Evolutionary conservation across 805 yeast species (phyloP).

Genomic region (Metschnikowia matae): DNA sequence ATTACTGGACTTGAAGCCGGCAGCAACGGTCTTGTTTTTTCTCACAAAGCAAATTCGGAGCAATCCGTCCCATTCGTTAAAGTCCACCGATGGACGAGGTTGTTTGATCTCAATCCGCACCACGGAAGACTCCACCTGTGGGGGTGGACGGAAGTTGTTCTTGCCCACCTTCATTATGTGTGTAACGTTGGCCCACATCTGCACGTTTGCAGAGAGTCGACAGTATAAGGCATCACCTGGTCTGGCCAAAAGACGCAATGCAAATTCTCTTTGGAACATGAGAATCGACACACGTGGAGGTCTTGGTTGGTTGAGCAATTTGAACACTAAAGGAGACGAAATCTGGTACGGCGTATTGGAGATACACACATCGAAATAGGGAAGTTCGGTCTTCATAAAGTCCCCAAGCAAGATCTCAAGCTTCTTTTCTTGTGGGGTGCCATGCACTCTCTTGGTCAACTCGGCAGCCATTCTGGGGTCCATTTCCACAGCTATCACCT

Average conservation of each 20-base stretch:
- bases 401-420: constrained; percentile 91
- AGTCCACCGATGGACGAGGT: constrained; percentile 93
- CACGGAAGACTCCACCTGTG: constrained; percentile 95
- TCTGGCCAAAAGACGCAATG: constrained; percentile 84
- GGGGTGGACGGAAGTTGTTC: constrained; percentile 96
- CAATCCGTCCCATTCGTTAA: constrained; percentile 95
- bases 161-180: constrained; percentile 98
- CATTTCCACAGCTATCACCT: constrained; percentile 96
- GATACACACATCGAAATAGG: constrained; percentile 92
- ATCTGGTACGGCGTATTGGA: constrained; percentile 98
- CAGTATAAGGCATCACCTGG: constrained; percentile 96
- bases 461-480: constrained; percentile 99
- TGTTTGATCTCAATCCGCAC: constrained; percentile 87
- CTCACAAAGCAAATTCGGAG: constrained; percentile 88
- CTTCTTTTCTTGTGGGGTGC: constrained; percentile 90
- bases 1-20: constrained; percentile 83
- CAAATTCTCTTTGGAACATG: constrained; percentile 98
- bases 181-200: constrained; percentile 99
- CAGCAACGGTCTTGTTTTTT: constrained; percentile 87
- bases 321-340: constrained; percentile 93
- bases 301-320: constrained; percentile 79
- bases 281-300: constrained; percentile 94
- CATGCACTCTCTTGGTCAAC: constrained; percentile 93
- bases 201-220: constrained; percentile 92
- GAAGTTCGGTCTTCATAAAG: constrained; percentile 91